Evolutionary conservation across 2,329 filamentous ascomycete genomes (phyloP).

Genomic region (Tolypocladium nubicola): DNA sequence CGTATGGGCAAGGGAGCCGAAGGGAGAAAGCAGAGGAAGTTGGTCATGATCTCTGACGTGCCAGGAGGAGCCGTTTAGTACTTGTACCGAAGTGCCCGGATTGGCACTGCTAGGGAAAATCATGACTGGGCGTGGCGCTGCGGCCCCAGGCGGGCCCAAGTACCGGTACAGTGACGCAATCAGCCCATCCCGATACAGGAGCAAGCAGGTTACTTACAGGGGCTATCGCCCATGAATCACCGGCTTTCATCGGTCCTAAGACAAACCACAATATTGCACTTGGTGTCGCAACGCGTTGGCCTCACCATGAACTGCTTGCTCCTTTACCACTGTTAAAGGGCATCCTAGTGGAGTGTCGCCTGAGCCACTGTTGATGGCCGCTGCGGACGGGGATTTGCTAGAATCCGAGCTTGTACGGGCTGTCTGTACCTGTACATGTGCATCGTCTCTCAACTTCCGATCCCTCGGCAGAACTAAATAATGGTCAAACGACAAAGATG

Average conservation of each 20-base stretch:
- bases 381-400: background rate
- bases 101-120: background rate
- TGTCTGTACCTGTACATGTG: no score
- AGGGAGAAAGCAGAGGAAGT: background rate
- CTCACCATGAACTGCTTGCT: no score
- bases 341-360: background rate
- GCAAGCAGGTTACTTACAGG: no score
- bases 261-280: no score
- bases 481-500: background rate
- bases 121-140: background rate
- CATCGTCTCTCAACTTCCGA: background rate
- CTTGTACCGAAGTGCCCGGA: background rate
- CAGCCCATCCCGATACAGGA: background rate
- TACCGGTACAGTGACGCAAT: background rate
- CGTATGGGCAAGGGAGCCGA: background rate
- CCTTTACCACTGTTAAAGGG: no score
- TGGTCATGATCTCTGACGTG: background rate
- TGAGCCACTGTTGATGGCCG: background rate
- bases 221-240: no score
- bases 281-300: no score
- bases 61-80: background rate
- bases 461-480: background rate
- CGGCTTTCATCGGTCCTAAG: background rate
- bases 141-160: background rate
- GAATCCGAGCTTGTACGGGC: background rate